These are phyloP conservation scores for Aspergillus niger DNA, from an alignment of 2,329 filamentous ascomycete genomes.

Conservation along the genomic window DNA sequence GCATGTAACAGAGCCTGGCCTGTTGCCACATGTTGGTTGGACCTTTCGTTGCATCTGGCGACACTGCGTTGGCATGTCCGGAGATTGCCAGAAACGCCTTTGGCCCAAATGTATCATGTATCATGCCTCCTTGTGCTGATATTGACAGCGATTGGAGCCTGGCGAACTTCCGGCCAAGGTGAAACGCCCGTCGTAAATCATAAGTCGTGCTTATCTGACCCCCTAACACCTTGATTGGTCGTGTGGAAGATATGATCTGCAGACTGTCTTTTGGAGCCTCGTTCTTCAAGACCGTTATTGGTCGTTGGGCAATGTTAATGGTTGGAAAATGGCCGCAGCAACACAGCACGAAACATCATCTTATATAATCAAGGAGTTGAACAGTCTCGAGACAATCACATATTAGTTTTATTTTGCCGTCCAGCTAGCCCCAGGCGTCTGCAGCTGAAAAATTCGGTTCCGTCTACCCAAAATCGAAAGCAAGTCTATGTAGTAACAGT, in stretches of 20 bases:
- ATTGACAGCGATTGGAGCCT: background rate
- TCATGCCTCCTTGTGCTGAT: background rate
- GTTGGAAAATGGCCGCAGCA: no score
- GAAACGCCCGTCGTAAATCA: background rate
- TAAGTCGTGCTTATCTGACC: background rate
- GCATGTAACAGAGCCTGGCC: background rate
- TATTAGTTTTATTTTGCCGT: conserved; percentile 18
- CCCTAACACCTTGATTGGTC: background rate
- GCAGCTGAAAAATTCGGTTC: conserved; percentile 13
- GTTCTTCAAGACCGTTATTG: background rate
- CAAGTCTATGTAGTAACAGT: conserved; percentile 29
- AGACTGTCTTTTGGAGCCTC: background rate
- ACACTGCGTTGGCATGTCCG: background rate
- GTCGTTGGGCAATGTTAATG: background rate
- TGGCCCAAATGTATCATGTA: background rate
- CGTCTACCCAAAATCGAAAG: conserved; percentile 23
- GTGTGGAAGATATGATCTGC: background rate
- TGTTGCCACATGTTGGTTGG: background rate
- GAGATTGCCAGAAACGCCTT: background rate
- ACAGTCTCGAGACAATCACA: background rate
- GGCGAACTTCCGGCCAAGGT: background rate
- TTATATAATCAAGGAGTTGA: background rate
- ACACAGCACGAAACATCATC: background rate
- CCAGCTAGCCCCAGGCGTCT: conserved; percentile 24
- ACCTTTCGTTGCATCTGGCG: background rate